Percentiles rank a stretch among this genome's conserved stretches.
Evolutionary conservation across 169 alveolate genomes (phyloP).

Genomic region (Plasmodium yoelii): DNA sequence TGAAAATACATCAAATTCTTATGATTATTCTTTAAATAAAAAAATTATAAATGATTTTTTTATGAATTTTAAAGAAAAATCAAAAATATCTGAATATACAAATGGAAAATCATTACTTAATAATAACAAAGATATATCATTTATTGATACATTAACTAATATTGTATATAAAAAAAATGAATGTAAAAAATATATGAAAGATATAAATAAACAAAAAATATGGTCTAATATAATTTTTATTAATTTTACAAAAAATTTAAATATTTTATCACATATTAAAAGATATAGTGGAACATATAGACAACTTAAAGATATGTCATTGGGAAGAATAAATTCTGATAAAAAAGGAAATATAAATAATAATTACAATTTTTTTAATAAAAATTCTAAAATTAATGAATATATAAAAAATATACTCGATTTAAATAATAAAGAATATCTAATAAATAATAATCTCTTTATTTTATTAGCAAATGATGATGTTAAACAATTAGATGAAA

Average conservation of each 20-base stretch:
- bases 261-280: conserved; percentile 54
- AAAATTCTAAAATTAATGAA: conserved; percentile 37
- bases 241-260: conserved; percentile 36
- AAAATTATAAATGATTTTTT: conserved; percentile 58
- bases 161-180: conserved; percentile 5
- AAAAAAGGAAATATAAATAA: not conserved
- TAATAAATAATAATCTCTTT: conserved; percentile 38
- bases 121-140: not conserved
- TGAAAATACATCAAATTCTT: not conserved
- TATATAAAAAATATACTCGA: conserved; percentile 30
- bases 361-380: too few species aligned
- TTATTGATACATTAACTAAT: conserved; percentile 11
- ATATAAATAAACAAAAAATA: conserved; percentile 55
- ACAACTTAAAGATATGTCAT: conserved; percentile 23
- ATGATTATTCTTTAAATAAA: not conserved
- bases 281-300: conserved; percentile 49
- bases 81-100: not conserved
- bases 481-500: conserved; percentile 21
- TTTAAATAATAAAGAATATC: conserved; percentile 49
- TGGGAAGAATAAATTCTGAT: not conserved
- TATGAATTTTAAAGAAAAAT: conserved; percentile 7
- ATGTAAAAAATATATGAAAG: conserved; percentile 14
- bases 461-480: conserved; percentile 58
- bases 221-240: conserved; percentile 46
- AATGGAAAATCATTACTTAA: not conserved